Conservation (phyloP, 495 filamentous ascomycete species). For the Glarea lozoyensis region DNA sequence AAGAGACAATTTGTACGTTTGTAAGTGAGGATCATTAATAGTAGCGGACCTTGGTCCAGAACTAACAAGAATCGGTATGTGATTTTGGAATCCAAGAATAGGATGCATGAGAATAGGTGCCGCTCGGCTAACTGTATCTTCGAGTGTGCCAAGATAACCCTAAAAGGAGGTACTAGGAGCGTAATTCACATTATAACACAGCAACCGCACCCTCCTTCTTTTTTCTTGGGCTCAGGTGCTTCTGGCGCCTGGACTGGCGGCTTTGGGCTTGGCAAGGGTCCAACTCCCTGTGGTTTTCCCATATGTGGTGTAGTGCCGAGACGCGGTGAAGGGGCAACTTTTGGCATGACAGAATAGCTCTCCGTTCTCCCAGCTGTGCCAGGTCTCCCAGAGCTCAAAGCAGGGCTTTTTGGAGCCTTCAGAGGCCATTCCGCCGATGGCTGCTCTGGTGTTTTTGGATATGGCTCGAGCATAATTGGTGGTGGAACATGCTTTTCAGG, state of each 20-base stretch:
- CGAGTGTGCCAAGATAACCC: neutral
- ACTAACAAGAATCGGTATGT: neutral
- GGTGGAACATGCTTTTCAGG: slow-evolving; percentile 15
- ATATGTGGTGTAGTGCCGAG: slow-evolving; percentile 22
- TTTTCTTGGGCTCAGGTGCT: slow-evolving; percentile 22
- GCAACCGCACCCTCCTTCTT: slow-evolving; percentile 38
- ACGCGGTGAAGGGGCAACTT: slow-evolving; percentile 34
- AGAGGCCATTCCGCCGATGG: slow-evolving; percentile 23
- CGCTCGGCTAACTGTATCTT: neutral
- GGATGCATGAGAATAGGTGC: neutral
- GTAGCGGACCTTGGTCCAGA: neutral
- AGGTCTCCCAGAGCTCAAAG: slow-evolving; percentile 23
- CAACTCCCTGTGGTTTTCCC: no score
- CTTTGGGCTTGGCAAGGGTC: no score
- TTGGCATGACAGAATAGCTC: slow-evolving; percentile 49
- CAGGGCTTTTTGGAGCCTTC: slow-evolving; percentile 32
- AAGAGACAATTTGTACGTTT: slow-evolving; percentile 20
- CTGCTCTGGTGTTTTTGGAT: slow-evolving; percentile 26
- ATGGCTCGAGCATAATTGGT: slow-evolving; percentile 24
- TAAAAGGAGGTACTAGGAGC: neutral
- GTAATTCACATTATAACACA: slow-evolving; percentile 43
- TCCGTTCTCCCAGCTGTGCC: slow-evolving; percentile 27
- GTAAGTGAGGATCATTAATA: slow-evolving; percentile 18
- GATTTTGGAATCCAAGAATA: neutral
- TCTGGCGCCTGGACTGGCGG: slow-evolving; percentile 11